A percentile compares a stretch with the other conserved stretches of the same genome.
Evolutionary conservation across 306 rosid species (phyloP).

Genomic region (Crataegus laevigata): DNA sequence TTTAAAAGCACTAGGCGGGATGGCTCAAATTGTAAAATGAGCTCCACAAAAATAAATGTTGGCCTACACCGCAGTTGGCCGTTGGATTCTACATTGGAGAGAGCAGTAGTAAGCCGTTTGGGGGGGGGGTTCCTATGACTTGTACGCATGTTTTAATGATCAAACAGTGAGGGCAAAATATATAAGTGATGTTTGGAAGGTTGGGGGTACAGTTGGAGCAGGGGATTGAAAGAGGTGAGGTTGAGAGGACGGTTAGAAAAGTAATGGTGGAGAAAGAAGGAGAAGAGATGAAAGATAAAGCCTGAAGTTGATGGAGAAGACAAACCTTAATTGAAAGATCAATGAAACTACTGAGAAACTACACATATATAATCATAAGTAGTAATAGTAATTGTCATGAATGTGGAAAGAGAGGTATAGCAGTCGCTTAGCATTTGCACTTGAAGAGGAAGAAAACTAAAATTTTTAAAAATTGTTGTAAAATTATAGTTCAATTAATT

Average conservation of each 20-base stretch:
- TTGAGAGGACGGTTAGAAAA: constrained; percentile 31
- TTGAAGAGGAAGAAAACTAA: no score
- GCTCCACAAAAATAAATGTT: constrained; percentile 61
- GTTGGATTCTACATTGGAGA: constrained; percentile 40
- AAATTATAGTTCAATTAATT: no score
- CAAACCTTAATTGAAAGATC: neutral
- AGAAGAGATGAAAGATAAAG: constrained; percentile 28
- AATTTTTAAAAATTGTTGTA: no score
- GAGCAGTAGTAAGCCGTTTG: constrained; percentile 49
- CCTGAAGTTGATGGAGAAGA: constrained; percentile 32
- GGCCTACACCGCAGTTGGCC: no score
- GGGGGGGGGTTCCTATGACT: constrained; percentile 49
- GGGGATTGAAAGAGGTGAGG: constrained; percentile 35
- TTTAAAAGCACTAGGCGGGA: constrained; percentile 30
- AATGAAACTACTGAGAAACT: no score
- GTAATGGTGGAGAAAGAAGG: constrained; percentile 39
- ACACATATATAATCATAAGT: no score
- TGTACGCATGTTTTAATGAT: constrained; percentile 49
- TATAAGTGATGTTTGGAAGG: constrained; percentile 52
- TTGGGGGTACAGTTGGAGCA: constrained; percentile 37
- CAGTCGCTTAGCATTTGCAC: no score
- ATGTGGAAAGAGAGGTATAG: no score
- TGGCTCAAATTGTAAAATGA: constrained; percentile 56
- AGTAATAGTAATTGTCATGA: no score
- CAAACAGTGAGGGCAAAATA: constrained; percentile 48